Conservation (phyloP, 129 eudicot species). For the Kitagawia praeruptora region DNA sequence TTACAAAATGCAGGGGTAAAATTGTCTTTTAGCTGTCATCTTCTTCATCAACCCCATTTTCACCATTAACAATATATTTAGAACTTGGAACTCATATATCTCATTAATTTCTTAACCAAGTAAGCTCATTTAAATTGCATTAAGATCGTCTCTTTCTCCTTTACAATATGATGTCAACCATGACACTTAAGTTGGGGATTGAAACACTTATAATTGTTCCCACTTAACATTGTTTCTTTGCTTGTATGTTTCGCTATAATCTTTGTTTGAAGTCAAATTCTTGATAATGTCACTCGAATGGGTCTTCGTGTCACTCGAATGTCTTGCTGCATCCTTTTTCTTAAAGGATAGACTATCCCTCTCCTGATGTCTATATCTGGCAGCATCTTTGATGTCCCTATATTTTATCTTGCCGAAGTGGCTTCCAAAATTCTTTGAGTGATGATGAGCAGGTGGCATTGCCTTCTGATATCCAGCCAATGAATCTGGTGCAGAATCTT, state of each 20-base stretch:
- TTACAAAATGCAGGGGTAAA: too few relatives aligned
- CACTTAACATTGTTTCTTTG: conserved; percentile 7
- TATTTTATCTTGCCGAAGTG: conserved; percentile 15
- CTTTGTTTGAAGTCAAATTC: conserved; percentile 58
- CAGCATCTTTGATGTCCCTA: conserved; percentile 19
- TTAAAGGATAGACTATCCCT: conserved; percentile 36
- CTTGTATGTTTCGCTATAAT: background rate
- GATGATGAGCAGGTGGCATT: conserved; percentile 12
- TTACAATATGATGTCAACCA: too few relatives aligned
- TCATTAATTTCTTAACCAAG: too few relatives aligned
- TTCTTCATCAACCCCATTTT: too few relatives aligned
- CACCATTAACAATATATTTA: too few relatives aligned
- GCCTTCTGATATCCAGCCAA: conserved; percentile 16
- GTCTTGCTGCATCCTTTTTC: conserved; percentile 90
- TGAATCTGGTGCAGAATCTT: conserved; percentile 14
- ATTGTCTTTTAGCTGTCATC: too few relatives aligned
- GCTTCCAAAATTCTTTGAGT: conserved; percentile 12
- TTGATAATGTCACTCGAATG: conserved; percentile 70
- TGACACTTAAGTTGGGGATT: too few relatives aligned
- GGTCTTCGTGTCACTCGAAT: conserved; percentile 56
- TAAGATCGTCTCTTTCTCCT: too few relatives aligned
- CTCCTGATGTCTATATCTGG: conserved; percentile 19
- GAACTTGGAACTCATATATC: too few relatives aligned
- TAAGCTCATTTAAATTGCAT: too few relatives aligned
- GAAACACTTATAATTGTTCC: too few relatives aligned